phyloP scores from a whole-genome alignment of 2,329 filamentous ascomycete genomes.

The Colletotrichum sp. region DNA sequence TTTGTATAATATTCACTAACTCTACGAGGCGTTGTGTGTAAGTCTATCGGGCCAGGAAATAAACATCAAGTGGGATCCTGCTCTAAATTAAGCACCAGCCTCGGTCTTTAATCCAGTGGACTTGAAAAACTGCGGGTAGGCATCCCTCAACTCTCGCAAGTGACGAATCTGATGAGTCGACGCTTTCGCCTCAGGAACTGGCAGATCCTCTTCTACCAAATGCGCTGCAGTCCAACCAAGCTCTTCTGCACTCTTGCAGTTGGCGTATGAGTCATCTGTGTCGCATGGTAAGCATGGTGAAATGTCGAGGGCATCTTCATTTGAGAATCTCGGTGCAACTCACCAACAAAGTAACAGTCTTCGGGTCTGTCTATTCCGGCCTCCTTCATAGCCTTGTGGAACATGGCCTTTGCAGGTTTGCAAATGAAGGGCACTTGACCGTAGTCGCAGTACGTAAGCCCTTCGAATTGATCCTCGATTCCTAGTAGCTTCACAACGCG shows the following conservation, averaged over 20 bases:
- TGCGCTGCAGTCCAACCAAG: conserved; percentile 89
- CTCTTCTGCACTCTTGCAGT: conserved; percentile 77
- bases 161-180: conserved; percentile 77
- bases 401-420: conserved; percentile 87
- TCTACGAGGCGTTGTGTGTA: background rate
- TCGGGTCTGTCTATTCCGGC: conserved; percentile 71
- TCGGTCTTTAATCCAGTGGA: conserved; percentile 23
- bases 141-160: conserved; percentile 74
- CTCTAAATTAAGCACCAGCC: background rate
- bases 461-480: conserved; percentile 90
- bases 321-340: conserved; percentile 37
- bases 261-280: conserved; percentile 83
- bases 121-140: conserved; percentile 90
- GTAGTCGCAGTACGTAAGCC: conserved; percentile 95
- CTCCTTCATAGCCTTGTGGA: conserved; percentile 84
- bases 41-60: background rate
- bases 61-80: accelerated
- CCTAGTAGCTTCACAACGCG: conserved; percentile 83
- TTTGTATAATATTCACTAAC: accelerated
- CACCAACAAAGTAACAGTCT: conserved; percentile 92
- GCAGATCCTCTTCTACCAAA: conserved; percentile 78
- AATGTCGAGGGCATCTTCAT: background rate
- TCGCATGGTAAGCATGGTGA: accelerated
- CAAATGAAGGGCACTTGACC: conserved; percentile 74
- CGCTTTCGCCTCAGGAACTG: conserved; percentile 66